These are phyloP conservation scores for Colletotrichum graminicola DNA, from an alignment of 2,329 filamentous ascomycete genomes.

Conservation along the genomic window DNA sequence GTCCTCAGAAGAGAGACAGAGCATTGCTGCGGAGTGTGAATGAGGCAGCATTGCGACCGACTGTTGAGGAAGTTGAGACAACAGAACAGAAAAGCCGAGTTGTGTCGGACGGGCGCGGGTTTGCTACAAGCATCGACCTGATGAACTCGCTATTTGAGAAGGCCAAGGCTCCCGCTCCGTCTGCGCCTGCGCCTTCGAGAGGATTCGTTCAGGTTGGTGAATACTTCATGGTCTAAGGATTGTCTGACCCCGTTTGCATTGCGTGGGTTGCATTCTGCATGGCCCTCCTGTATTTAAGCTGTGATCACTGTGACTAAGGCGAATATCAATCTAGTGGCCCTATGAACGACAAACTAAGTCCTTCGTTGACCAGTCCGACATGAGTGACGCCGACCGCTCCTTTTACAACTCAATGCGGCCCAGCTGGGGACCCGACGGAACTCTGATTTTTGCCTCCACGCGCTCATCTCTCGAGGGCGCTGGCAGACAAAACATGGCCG, in stretches of 20 bases:
- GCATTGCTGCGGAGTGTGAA: slow-evolving; percentile 73
- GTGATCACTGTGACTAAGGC: slow-evolving; percentile 52
- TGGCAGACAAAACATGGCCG: slow-evolving; percentile 53
- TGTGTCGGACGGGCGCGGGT: slow-evolving; percentile 70
- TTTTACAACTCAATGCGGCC: slow-evolving; percentile 83
- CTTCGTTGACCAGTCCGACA: slow-evolving; percentile 69
- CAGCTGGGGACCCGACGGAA: slow-evolving; percentile 81
- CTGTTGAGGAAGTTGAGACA: slow-evolving; percentile 57
- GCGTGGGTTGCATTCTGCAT: not conserved
- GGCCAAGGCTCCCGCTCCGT: slow-evolving; percentile 69
- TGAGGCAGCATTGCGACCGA: slow-evolving; percentile 54
- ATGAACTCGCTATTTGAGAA: slow-evolving; percentile 95
- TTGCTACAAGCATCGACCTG: slow-evolving; percentile 91
- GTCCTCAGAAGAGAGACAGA: slow-evolving; percentile 91
- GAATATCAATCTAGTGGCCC: slow-evolving; percentile 77
- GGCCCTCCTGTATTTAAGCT: slow-evolving; percentile 50
- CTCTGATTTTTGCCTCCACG: slow-evolving; percentile 70
- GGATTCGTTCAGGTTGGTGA: slow-evolving; percentile 92
- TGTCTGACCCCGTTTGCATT: slow-evolving; percentile 29
- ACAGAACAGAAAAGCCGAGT: slow-evolving; percentile 48
- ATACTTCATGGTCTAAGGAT: slow-evolving; percentile 49
- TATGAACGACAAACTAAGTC: slow-evolving; percentile 84
- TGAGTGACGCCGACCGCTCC: slow-evolving; percentile 72
- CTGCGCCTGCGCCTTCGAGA: slow-evolving; percentile 64
- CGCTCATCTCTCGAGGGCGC: slow-evolving; percentile 41